phyloP scores from a whole-genome alignment of 305 asterid species.

The Fraxinus baroniana region DNA sequence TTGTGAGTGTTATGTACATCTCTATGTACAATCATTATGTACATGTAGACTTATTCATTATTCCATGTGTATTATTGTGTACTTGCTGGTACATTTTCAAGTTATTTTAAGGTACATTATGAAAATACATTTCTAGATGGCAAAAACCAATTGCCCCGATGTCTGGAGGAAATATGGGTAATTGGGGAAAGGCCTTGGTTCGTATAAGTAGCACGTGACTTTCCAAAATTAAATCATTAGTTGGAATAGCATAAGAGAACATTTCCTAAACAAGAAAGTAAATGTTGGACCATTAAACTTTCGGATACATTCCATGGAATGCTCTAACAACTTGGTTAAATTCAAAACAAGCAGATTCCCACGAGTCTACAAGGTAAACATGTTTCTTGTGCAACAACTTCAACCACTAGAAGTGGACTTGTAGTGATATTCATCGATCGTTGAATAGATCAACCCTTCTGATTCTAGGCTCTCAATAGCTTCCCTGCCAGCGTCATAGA shows the following conservation, averaged over 20 bases:
- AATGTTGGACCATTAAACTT: neutral
- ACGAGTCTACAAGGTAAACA: neutral
- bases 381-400: neutral
- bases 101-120: neutral
- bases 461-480: constrained; percentile 58
- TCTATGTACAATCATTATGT: no score
- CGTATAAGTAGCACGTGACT: neutral
- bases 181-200: neutral
- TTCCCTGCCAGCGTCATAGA: constrained; percentile 46
- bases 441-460: constrained; percentile 76
- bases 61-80: neutral
- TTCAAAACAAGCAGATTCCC: neutral
- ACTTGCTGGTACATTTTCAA: neutral
- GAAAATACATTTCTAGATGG: neutral
- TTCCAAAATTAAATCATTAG: neutral
- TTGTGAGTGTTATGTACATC: no score
- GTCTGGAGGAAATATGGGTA: neutral
- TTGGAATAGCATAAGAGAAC: neutral
- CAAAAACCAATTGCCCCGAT: neutral
- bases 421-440: constrained; percentile 79
- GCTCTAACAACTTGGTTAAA: neutral
- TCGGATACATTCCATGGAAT: neutral
- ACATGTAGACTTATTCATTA: no score
- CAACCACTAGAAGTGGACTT: constrained; percentile 52
- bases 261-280: neutral